Base-by-base conservation (phyloP, 2,329 filamentous ascomycete species). In the Stagonosporopsis vannaccii region DNA sequence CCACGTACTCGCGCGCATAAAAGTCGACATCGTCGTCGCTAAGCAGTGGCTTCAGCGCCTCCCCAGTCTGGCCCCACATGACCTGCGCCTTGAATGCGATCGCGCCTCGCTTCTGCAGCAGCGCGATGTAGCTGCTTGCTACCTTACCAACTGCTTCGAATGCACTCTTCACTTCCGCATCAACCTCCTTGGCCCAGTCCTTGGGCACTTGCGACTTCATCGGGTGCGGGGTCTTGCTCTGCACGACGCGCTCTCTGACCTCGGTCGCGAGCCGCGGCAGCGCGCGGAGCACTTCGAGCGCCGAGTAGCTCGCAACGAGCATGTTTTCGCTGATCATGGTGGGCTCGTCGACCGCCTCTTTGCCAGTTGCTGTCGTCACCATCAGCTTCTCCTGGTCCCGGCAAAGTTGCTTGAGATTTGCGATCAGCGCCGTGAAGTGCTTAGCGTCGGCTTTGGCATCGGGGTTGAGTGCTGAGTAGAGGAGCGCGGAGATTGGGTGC, bases 1-100 rank as follows among this genome's bases (percentile, higher is more conserved):
- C 71, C 7, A 68, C 66, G 44, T 74, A 74, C 41, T 72, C 68
- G 11, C 45, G 55, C 11, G 69, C 68, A 58, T 70, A 75, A 9
- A 26, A 46, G 11, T 64, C 58, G 9, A 70, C 52, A 44, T 72
- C 64, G 0, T 59, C 62, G n/a, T 68, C 65, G 7, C 42, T 52
- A 7, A 75, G 35, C 8, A 74, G 23, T 7, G 51, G 28, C 40
- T 32, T 43, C 20, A 76, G 44, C 17, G 54, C 50, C 7, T 60
- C 58, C 3, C 74, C 73, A 1, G 67, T 71, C 4, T 42, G 22
- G 1, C 72, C 71, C 60, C 51, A 62, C 3, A 58, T 26, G 0
- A 69, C 60, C 25, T 70, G 66, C 17, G 63, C 63, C 33, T 65
- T 65, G 35, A 74, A 59, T 1, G 61, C 56, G 26, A 41, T 53